Evolutionary conservation across 257 asterid genomes (phyloP), one percentile per base, ranked within the genome.

Genomic region (Rauvolfia tetraphylla): DNA sequence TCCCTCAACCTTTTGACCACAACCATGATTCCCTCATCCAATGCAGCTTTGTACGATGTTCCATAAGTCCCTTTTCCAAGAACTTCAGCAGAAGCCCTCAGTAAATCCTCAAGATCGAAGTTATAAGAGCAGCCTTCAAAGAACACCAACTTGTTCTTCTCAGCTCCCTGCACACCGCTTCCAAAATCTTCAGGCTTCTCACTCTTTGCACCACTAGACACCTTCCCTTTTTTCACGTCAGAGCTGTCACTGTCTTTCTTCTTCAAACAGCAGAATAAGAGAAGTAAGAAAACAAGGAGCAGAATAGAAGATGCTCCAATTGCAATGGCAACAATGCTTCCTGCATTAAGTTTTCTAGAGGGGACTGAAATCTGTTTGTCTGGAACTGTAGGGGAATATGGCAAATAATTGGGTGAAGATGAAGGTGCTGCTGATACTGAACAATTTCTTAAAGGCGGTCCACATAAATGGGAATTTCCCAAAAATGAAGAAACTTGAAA

Each of bases 31-130:
- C 89, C 78, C 76, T 93, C 99, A 65, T 95, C 99, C 76, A 93
- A 79, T 11, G 83, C 83, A 3, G 97, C 99, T 78, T 93, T 95
- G 70, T 95, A 95, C 1, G 99, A 89, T 5, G 99, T 93, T 27
- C 99, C 99, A 41, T 84, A 87, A 42, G 87, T 91, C 25, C 99
- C 98, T 72, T 93, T 95, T 3, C 99, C 99, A 27, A 95, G 97
- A 79, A 95, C 97, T 75, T 95, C 98, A 4, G 99, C 99, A 4
- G 99, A 95, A 12, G 99, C 97, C 73, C 99, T 91, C 5, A 95
- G 78, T 86, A 95, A 78, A 75, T 95, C 99, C 84, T 95, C 99
- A 0, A 95, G 88, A 84, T 95, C 89, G 39, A 93, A 93, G 89
- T 79, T 86, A 29, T 86, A 80, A 10, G 92, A 82, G 78, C 91